Evolutionary conservation across 768 basidiomycete species (phyloP).

Genomic region (Pleurotus tuoliensis): DNA sequence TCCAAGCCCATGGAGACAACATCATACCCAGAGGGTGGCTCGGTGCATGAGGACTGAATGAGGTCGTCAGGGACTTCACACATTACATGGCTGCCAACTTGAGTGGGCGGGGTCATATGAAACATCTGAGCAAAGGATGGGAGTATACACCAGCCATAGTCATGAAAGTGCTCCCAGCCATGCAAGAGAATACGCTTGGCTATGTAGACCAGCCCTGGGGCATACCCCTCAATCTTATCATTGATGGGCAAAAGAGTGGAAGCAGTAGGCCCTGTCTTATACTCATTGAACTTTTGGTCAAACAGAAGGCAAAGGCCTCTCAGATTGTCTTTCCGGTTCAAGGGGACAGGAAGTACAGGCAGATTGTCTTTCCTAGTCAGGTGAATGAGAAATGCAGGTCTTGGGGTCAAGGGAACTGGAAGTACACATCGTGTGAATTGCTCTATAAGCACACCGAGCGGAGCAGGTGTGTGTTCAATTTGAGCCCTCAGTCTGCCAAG

Average conservation of each 20-base stretch:
- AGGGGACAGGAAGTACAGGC: background rate
- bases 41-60: background rate
- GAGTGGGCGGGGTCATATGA: background rate
- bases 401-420: too few species aligned
- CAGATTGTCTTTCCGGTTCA: background rate
- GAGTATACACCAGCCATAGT: constrained; percentile 13
- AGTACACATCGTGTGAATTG: too few species aligned
- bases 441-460: too few species aligned
- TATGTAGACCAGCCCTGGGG: constrained; percentile 10
- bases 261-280: constrained; percentile 10
- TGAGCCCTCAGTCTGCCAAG: too few species aligned
- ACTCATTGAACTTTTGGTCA: constrained; percentile 10
- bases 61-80: background rate
- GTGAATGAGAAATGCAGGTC: background rate
- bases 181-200: constrained; percentile 10
- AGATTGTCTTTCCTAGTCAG: background rate
- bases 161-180: constrained; percentile 12
- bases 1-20: constrained; percentile 8
- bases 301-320: background rate
- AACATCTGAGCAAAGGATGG: constrained; percentile 10
- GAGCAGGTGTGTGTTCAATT: too few species aligned
- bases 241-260: constrained; percentile 7
- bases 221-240: background rate
- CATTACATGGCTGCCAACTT: constrained; percentile 12
- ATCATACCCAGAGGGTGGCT: background rate